Base-by-base conservation (phyloP, 2,329 filamentous ascomycete genomes). In the Keithomyces neogunnii region DNA sequence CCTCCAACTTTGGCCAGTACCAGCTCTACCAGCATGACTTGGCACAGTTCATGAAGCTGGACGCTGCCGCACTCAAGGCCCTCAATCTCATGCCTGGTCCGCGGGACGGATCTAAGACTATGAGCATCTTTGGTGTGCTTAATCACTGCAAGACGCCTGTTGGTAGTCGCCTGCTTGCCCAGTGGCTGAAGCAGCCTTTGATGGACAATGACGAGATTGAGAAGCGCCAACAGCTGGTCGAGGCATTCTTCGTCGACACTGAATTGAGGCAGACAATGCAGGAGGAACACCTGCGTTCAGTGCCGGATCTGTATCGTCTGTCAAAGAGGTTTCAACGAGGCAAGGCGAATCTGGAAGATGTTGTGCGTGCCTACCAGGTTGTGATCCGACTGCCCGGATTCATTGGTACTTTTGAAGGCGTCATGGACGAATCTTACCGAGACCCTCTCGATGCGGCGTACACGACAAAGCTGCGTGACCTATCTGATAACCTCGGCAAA, bases 101-200 rank as follows among this genome's bases (percentile, higher is more conserved):
- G 0, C 84, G 90, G 57, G 93, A 99, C 63, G 93, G 93, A 2
- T 81, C 89, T n/a, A 97, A 96, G 73, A 95, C 83, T 1, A 99
- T 99, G 93, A 97, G 91, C 64, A 68, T 99, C 49, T 99, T 88
- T 60, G 93, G 93, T 0, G 73, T 99, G 19, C 75, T 99, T 42
- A 97, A 99, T 62, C 91, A 97, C 68, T 99, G 93, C 82, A 97
- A 96, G 68, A 99, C 93, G 1, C 89, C 93, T 0, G 84, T 95
- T 1, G 93, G 93, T 11, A 95, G 91, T 62, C 80, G 95, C 46
- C 69, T 99, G 52, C 74, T 99, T 32, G 86, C 92, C 1, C 95
- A 99, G 65, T 99, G 93, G 93, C 75, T 99, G 49, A 99, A 99
- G 70, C 93, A 99, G 67, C 93, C 93, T 0, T 72, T 99, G 39